Base-by-base conservation (phyloP, 2,329 filamentous ascomycete species). In the Phaeomoniella chlamydospora region DNA sequence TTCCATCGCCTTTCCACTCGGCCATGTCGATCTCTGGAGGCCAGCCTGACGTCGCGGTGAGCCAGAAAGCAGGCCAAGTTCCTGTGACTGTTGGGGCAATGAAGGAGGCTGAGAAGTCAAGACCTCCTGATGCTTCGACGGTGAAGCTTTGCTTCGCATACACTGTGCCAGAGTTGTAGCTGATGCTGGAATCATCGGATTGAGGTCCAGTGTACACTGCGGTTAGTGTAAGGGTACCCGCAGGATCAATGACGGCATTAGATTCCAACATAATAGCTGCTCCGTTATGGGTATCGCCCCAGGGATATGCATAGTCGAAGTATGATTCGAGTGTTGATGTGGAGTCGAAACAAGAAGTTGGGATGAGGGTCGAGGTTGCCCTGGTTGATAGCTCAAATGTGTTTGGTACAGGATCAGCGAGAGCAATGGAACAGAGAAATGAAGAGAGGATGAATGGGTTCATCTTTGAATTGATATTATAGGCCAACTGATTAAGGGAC, bases 21-120 rank as follows among this genome's bases (percentile, higher is more conserved):
- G 70, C 70, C 52, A 74, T 60, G 46, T 74, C 70, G 37, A 74
- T 64, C 59, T 74, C 71, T 0, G 70, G 71, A 12, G 70, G 70
- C 70, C 71, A 74, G 0, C 61, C 57, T 31, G 67, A 48, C 1
- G 68, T 67, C 0, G 58, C 68, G 2, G 68, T 72, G 11, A 74
- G 51, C 70, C 70, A 74, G 44, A 74, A 74, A 0, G 70, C 70
- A 0, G 70, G 70, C 71, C 70, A 74, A 0, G 68, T 71, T 4
- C 67, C 61, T 39, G 55, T 44, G 4, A 44, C 46, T 0, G 51
- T 51, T 1, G 60, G 49, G 0, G 61, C 61, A 35, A 55, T 47
- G 39, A 65, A 61, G 10, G 54, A 49, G 1, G 50, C 60, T 2
- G 40, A 43, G 42, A 65, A 61, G 33, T 61, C 50, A 6, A 58